These are phyloP conservation scores for Phytophthora citrophthora DNA, from an alignment of 352 stramenopile genomes.

Conservation along the genomic window DNA sequence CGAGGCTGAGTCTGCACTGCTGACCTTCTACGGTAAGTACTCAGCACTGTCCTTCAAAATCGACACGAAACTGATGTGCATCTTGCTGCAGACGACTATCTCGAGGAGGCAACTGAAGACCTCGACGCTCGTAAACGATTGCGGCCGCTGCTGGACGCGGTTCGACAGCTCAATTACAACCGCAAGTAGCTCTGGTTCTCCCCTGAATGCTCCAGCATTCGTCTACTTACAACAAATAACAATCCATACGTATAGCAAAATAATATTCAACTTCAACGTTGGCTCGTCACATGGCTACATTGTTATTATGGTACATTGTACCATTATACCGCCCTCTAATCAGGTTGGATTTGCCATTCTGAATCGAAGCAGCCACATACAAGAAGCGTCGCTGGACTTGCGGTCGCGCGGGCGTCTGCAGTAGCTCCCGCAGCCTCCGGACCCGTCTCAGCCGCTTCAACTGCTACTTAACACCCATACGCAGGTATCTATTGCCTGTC, in stretches of 20 bases:
- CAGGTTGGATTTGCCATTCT: constrained; percentile 22
- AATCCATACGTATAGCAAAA: background rate
- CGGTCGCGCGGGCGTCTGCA: constrained; percentile 9
- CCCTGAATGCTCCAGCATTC: too few species aligned
- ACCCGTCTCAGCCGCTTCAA: constrained; percentile 7
- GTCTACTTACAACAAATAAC: too few species aligned
- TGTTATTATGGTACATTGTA: constrained; percentile 3
- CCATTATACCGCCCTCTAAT: constrained; percentile 8
- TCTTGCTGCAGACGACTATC: constrained; percentile 59
- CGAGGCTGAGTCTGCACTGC: constrained; percentile 60
- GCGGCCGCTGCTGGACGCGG: constrained; percentile 72
- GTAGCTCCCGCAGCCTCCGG: background rate
- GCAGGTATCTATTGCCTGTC: background rate
- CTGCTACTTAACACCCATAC: background rate
- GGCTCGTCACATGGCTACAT: constrained; percentile 29
- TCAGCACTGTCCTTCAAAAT: background rate
- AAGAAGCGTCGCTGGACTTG: constrained; percentile 14
- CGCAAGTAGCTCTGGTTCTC: constrained; percentile 26
- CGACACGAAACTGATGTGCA: background rate
- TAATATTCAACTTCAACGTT: constrained; percentile 5
- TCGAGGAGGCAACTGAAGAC: constrained; percentile 70
- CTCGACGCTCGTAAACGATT: constrained; percentile 72
- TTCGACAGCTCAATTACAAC: constrained; percentile 42
- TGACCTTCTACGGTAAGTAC: constrained; percentile 58
- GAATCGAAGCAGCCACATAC: constrained; percentile 15